Conservation (phyloP, 2,329 filamentous ascomycete species). For the Colletotrichum somersetense region DNA sequence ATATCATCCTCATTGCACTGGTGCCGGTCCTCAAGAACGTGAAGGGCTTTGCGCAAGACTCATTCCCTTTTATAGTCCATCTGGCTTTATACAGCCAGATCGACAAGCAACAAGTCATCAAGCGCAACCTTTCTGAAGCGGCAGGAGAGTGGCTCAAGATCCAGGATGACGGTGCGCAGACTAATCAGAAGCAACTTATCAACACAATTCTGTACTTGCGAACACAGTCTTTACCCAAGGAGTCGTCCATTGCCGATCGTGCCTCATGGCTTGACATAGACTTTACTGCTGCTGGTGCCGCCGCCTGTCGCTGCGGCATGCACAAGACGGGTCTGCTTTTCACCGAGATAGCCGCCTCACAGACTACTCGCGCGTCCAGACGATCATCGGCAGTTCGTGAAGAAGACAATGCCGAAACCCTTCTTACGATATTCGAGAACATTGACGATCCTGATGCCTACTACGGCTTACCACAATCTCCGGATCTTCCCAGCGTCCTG, state of each 20-base stretch:
- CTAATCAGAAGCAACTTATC: slow-evolving; percentile 78
- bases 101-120: slow-evolving; percentile 70
- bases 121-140: slow-evolving; percentile 73
- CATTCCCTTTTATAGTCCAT: slow-evolving; percentile 89
- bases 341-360: slow-evolving; percentile 77
- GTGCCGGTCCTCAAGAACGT: slow-evolving; percentile 74
- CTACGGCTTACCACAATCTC: slow-evolving; percentile 86
- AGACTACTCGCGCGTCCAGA: slow-evolving; percentile 69
- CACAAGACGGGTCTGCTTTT: slow-evolving; percentile 88
- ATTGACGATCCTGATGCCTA: slow-evolving; percentile 97
- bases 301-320: slow-evolving; percentile 84
- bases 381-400: slow-evolving; percentile 72
- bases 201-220: slow-evolving; percentile 89
- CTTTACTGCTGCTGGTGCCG: slow-evolving; percentile 74
- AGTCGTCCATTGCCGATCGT: slow-evolving; percentile 83
- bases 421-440: slow-evolving; percentile 88
- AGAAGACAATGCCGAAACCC: slow-evolving; percentile 72
- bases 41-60: slow-evolving; percentile 76
- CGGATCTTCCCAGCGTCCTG: slow-evolving; percentile 82
- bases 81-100: slow-evolving; percentile 78
- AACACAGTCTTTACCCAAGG: slow-evolving; percentile 79
- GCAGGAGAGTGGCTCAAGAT: slow-evolving; percentile 73
- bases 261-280: slow-evolving; percentile 89
- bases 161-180: slow-evolving; percentile 47
- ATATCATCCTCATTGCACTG: slow-evolving; percentile 78